A percentile compares a stretch with the other conserved stretches of the same genome.
Evolutionary conservation across 345 rosid species (phyloP).

Genomic region (Draba incana): DNA sequence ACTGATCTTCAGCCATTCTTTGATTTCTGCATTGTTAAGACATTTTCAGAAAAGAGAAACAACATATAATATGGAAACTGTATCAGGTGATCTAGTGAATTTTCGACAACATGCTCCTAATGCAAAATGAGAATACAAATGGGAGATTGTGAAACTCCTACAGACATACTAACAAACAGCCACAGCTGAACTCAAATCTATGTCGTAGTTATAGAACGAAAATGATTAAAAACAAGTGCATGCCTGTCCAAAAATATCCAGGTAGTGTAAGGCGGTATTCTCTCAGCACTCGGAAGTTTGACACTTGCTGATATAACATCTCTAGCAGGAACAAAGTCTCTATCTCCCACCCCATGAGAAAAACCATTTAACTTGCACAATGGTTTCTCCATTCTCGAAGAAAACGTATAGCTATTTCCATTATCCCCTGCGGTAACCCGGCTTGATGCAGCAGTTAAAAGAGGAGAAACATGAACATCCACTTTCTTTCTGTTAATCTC

Average conservation of each 20-base stretch:
- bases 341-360: slow-evolving; percentile 62
- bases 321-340: slow-evolving; percentile 62
- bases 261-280: slow-evolving; percentile 86
- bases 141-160: too few species aligned
- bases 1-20: slow-evolving; percentile 98
- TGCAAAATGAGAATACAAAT: too few species aligned
- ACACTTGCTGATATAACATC: slow-evolving; percentile 56
- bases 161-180: neutral
- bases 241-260: slow-evolving; percentile 98
- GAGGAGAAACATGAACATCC: slow-evolving; percentile 49
- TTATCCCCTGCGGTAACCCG: slow-evolving; percentile 40
- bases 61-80: slow-evolving; percentile 35
- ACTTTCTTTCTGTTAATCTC: slow-evolving; percentile 68
- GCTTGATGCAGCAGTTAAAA: slow-evolving; percentile 52
- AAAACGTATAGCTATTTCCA: slow-evolving; percentile 45
- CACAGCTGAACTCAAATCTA: slow-evolving; percentile 10
- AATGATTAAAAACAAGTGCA: slow-evolving; percentile 15
- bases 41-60: slow-evolving; percentile 45
- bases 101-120: slow-evolving; percentile 7
- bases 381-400: slow-evolving; percentile 58
- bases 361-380: slow-evolving; percentile 60
- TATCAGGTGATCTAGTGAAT: neutral
- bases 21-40: slow-evolving; percentile 77
- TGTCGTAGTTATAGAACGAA: slow-evolving; percentile 12
- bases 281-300: slow-evolving; percentile 68